Evolutionary conservation across 371 early-diverging fungal species (phyloP), one percentile per base, ranked within the genome.

Genomic region (Catenaria anguillulae): DNA sequence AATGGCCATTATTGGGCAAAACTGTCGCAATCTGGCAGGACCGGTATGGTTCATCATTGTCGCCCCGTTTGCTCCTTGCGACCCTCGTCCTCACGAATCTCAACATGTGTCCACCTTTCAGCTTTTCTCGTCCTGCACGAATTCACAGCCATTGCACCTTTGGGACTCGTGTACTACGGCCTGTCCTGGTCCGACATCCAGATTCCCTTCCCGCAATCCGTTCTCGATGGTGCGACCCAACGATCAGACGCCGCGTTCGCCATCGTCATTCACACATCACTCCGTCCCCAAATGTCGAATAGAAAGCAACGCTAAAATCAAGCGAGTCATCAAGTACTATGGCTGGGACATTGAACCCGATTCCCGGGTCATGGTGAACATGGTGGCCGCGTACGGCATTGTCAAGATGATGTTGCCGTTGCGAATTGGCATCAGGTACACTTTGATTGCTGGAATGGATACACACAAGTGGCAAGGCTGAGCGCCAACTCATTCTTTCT

Each of bases 261-360:
- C n/a, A 24, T 24, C n/a, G n/a, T 6, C 13, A 13, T 13, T 37
- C 37, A 37, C 37, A 37, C 37, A 4, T 4, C 37, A 37, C 37
- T n/a, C n/a, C n/a, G n/a, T n/a, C n/a, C n/a, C n/a, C n/a, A n/a
- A n/a, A n/a, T n/a, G n/a, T n/a, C n/a, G n/a, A 8, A 29, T 31
- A 50, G 52, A 50, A 31, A 29, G 29, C 29, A 50, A 50, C 31
- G 52, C 52, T 13, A 4, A 29, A 13, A 50, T 50, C 52, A 26
- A 29, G 15, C 52, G 52, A 2, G 52, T 50, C 31, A 29, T 50
- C 52, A 50, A 50, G 52, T 50, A 50, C 52, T 50, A 50, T 23
- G 29, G 29, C 15, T 50, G 52, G 52, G 17, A 50, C 52, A 29
- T 50, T 26, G 15, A 50, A 31, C 52, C 52, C 26, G 31, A 50